A percentile compares a stretch with the other conserved stretches of the same genome.
Conservation (phyloP, 2,329 filamentous ascomycete species). For the Hymenoscyphus occultus region DNA sequence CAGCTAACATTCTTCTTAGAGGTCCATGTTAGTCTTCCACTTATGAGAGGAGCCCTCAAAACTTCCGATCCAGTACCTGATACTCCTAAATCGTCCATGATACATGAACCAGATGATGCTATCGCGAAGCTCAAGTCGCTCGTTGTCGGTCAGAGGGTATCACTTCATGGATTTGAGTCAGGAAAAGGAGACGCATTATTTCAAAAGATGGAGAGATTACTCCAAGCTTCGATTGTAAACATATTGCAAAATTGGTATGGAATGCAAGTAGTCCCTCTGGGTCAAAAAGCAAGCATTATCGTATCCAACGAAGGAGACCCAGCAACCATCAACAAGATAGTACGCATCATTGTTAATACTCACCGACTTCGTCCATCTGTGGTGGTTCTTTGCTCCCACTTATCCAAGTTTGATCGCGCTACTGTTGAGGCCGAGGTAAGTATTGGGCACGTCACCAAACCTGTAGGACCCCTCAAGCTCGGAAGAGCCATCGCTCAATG, state of each 20-base stretch:
- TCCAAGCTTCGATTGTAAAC: constrained; percentile 30
- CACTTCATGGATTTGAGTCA: constrained; percentile 32
- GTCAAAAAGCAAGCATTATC: constrained; percentile 28
- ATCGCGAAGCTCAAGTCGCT: constrained; percentile 25
- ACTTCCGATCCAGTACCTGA: constrained; percentile 17
- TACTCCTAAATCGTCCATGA: constrained; percentile 13
- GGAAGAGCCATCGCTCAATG: constrained; percentile 33
- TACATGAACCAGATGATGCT: constrained; percentile 29
- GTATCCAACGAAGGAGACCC: constrained; percentile 30
- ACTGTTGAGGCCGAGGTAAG: constrained; percentile 15
- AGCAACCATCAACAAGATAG: constrained; percentile 21
- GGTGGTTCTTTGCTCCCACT: constrained; percentile 34
- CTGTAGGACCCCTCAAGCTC: constrained; percentile 35
- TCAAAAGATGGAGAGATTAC: constrained; percentile 21
- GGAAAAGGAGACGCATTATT: constrained; percentile 26
- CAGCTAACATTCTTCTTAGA: constrained; percentile 26
- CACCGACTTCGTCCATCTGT: constrained; percentile 24
- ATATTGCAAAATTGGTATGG: constrained; percentile 36
- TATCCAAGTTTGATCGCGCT: constrained; percentile 27
- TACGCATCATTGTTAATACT: constrained; percentile 7
- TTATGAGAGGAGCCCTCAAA: constrained; percentile 33
- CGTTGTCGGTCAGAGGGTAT: constrained; percentile 26
- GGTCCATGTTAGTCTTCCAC: constrained; percentile 34
- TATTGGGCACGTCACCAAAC: constrained; percentile 34
- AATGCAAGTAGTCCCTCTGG: constrained; percentile 30